Evolutionary conservation across 768 basidiomycete genomes (phyloP), one percentile per base, ranked within the genome.

Genomic region (Termitomyces sp.): DNA sequence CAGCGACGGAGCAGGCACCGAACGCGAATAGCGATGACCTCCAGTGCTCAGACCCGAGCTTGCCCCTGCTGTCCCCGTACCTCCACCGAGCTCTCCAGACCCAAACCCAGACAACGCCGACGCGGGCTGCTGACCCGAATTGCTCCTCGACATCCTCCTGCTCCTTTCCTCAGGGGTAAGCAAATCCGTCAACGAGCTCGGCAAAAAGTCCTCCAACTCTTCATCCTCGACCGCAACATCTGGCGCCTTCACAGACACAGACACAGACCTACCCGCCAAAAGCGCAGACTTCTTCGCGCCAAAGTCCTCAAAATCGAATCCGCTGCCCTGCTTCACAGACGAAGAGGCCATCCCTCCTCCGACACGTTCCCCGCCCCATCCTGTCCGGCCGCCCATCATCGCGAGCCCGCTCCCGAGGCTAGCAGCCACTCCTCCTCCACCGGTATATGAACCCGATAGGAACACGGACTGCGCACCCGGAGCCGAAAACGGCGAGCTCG

Each of bases 191-290:
- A 98, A 75, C 4, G 88, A 91, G 55, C 90, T 87, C 0, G 96
- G 96, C 32, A 98, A 70, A 69, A 98, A 91, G 56, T 94, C 95
- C 67, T 94, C 93, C 48, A 92, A 68, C 63, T 95, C 91, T 45
- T 86, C 92, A 49, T 89, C 89, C 20, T 86, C 86, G 7, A 79
- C 81, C 0, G 82, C 82, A 81, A 18, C 16, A 70, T 72, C 46
- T 64, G 61, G 33, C 62, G 57, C 33, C 44, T 46, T 56, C 54
- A 47, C 62, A 47, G 33, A 34, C 20, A 24, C 48, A 44, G 43
- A 26, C 43, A 12, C 44, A 22, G 40, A 64, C 56, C 49, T 61
- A 47, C 56, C 49, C 45, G 64, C 65, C 44, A 58, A 62, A 42
- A 59, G 42, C 30, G 60, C 57, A 27, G 57, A 56, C 46, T 55